A percentile compares a stretch with the other conserved stretches of the same genome.
Evolutionary conservation across 1,139 yeast genomes (phyloP).

Genomic region (Yamadazyma membranifaciens): DNA sequence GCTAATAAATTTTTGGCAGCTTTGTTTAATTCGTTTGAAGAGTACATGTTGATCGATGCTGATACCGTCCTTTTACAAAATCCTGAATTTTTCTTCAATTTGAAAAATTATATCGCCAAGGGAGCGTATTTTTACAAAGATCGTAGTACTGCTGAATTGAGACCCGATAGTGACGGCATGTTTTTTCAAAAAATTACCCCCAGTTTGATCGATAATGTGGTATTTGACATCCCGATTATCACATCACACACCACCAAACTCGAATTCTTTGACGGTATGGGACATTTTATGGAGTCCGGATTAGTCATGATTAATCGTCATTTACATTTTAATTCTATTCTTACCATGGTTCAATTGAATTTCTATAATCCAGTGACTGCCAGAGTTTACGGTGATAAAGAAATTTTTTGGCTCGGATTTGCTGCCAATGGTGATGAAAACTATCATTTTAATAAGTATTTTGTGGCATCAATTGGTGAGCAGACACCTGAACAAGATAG

Average conservation of each 20-base stretch:
- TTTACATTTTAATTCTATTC: constrained; percentile 27
- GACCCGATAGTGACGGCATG: constrained; percentile 23
- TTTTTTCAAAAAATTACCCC: constrained; percentile 30
- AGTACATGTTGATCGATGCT: constrained; percentile 34
- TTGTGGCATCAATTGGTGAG: constrained; percentile 31
- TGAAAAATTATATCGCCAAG: constrained; percentile 22
- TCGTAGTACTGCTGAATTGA: constrained; percentile 27
- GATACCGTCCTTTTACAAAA: constrained; percentile 31
- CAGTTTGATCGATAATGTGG: constrained; percentile 25
- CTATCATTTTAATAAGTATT: constrained; percentile 26
- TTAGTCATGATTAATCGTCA: constrained; percentile 27
- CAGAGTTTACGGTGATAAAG: constrained; percentile 35
- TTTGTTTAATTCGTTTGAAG: constrained; percentile 34
- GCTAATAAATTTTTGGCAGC: constrained; percentile 34
- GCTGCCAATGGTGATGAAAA: constrained; percentile 32
- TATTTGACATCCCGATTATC: constrained; percentile 32
- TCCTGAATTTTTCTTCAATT: constrained; percentile 29
- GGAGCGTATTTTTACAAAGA: constrained; percentile 36
- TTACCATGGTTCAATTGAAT: constrained; percentile 30
- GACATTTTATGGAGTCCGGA: constrained; percentile 35
- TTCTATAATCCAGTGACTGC: constrained; percentile 23
- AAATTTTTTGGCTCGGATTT: constrained; percentile 35
- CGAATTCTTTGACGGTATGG: constrained; percentile 29
- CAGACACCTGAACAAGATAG: constrained; percentile 23
- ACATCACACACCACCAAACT: constrained; percentile 22